Percentiles rank a stretch among this genome's conserved stretches.
phyloP scores from a whole-genome alignment of 2,329 filamentous ascomycete species.

The Colletotrichum chrysophilum region DNA sequence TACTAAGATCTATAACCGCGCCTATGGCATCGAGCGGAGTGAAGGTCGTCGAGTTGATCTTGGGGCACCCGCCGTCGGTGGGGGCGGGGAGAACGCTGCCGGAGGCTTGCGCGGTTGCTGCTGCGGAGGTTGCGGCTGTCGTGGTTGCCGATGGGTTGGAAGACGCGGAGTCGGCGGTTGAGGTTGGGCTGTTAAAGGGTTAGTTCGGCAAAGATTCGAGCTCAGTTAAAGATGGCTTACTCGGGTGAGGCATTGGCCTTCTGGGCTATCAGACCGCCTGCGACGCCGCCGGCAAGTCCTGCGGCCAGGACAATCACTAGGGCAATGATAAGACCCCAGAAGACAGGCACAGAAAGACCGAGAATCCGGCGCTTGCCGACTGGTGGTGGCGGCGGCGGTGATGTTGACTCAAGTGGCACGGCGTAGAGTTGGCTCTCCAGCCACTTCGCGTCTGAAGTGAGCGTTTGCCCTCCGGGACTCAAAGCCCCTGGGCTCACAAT shows the following conservation, averaged over 20 bases:
- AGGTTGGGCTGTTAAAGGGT: not conserved
- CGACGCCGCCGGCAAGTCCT: conserved; percentile 24
- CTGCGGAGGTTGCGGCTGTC: not conserved
- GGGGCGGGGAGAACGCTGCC: conserved; percentile 16
- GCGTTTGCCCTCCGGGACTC: not conserved
- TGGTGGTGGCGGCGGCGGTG: not conserved
- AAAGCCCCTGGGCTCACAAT: not conserved
- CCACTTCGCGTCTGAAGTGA: not conserved
- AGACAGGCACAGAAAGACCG: conserved; percentile 22
- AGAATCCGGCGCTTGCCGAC: conserved; percentile 5
- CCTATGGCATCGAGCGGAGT: conserved; percentile 16
- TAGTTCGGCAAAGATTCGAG: not conserved
- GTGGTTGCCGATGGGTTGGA: not conserved
- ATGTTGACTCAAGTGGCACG: not conserved
- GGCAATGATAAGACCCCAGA: conserved; percentile 21
- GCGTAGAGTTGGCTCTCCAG: not conserved
- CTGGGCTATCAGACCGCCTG: conserved; percentile 21
- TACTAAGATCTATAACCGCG: not conserved
- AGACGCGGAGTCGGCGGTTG: not conserved
- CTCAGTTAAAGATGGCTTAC: not conserved
- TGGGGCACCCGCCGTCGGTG: conserved; percentile 23
- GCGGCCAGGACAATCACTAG: conserved; percentile 22
- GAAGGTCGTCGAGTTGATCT: conserved; percentile 22
- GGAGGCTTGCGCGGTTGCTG: not conserved
- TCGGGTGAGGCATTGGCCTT: not conserved